phyloP scores from a whole-genome alignment of 2,329 filamentous ascomycete genomes.

The Coniochaeta hoffmannii region DNA sequence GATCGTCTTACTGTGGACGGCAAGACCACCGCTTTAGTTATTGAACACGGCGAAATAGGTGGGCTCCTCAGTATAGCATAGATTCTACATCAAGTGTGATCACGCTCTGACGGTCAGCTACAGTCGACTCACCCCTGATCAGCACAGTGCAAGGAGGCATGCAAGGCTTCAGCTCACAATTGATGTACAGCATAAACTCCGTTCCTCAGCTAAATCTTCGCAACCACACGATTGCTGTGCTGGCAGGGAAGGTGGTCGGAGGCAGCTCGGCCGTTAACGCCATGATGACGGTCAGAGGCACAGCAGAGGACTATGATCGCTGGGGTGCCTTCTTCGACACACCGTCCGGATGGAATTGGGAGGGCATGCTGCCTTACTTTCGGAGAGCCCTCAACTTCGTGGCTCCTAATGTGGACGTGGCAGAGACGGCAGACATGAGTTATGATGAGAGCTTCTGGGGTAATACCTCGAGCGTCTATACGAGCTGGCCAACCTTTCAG shows the following conservation, averaged over 20 bases:
- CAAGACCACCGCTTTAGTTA: constrained; percentile 9
- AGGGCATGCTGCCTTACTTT: constrained; percentile 22
- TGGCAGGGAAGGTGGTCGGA: constrained; percentile 23
- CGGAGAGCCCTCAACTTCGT: constrained; percentile 18
- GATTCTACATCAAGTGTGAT: background rate
- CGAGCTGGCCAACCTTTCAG: constrained; percentile 30
- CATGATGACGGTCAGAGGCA: constrained; percentile 24
- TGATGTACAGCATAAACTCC: constrained; percentile 19
- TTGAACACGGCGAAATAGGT: constrained; percentile 14
- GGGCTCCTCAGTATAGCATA: background rate
- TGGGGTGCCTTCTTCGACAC: constrained; percentile 22
- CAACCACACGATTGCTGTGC: constrained; percentile 15
- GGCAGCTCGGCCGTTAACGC: constrained; percentile 29
- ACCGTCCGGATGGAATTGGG: constrained; percentile 22
- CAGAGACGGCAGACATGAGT: constrained; percentile 19
- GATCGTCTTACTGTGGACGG: background rate
- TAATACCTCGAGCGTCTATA: constrained; percentile 25
- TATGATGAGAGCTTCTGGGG: constrained; percentile 29
- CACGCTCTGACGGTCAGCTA: background rate
- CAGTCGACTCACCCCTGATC: constrained; percentile 15
- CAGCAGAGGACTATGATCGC: constrained; percentile 24
- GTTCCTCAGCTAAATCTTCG: constrained; percentile 19
- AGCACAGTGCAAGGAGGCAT: constrained; percentile 11
- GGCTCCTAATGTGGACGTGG: constrained; percentile 6
- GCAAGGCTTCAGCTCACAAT: constrained; percentile 8